These are phyloP conservation scores for Geotrichum histeridarum DNA, from an alignment of 1,139 yeast species.

Conservation along the genomic window DNA sequence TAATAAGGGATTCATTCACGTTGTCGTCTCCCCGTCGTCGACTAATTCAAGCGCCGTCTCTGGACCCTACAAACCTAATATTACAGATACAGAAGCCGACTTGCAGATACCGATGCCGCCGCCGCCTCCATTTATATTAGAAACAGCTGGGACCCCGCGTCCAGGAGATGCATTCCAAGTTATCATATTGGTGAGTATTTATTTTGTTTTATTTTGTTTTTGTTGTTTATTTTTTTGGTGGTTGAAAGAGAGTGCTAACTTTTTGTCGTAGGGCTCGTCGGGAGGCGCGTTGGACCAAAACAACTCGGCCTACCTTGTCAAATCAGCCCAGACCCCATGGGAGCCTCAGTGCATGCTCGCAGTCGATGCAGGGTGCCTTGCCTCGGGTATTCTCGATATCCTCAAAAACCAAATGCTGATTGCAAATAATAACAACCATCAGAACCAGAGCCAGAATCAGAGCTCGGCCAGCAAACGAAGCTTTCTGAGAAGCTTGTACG, in stretches of 20 bases:
- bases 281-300: constrained; percentile 31
- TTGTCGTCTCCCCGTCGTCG: no score
- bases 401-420: constrained; percentile 30
- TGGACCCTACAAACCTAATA: no score
- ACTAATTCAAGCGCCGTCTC: no score
- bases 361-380: constrained; percentile 76
- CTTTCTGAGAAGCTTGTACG: neutral
- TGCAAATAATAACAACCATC: neutral
- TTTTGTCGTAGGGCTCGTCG: constrained; percentile 11
- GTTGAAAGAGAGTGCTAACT: neutral
- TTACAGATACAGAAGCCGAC: no score
- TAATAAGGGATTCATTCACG: no score
- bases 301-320: constrained; percentile 49
- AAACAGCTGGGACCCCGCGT: no score
- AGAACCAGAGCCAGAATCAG: neutral
- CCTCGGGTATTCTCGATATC: constrained; percentile 52
- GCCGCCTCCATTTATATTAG: no score
- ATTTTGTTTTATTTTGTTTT: neutral
- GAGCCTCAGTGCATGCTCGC: constrained; percentile 43
- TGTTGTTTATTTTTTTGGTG: neutral
- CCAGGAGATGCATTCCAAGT: constrained; percentile 2
- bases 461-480: neutral
- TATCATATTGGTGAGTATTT: constrained; percentile 1
- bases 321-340: constrained; percentile 47
- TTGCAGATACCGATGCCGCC: no score